These are phyloP conservation scores for Hygrocybe coccinea DNA, from an alignment of 768 basidiomycete species.

Conservation along the genomic window DNA sequence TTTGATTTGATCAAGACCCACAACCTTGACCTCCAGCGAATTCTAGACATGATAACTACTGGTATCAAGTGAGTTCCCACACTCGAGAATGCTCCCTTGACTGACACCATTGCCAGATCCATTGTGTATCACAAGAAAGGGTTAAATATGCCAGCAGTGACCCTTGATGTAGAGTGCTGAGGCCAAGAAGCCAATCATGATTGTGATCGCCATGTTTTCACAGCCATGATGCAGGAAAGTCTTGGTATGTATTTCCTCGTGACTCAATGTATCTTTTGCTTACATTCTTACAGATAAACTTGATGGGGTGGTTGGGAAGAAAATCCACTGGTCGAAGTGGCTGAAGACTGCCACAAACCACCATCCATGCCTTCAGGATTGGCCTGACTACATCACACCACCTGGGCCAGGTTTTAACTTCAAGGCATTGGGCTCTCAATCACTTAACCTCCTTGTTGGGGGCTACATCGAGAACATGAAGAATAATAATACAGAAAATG, in stretches of 20 bases:
- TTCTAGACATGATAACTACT: not conserved
- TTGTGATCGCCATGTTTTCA: not conserved
- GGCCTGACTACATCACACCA: not conserved
- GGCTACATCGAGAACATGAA: not conserved
- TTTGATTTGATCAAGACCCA: not conserved
- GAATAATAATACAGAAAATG: not conserved
- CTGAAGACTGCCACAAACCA: not conserved
- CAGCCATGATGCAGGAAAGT: not conserved
- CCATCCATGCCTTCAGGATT: not conserved
- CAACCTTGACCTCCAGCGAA: not conserved
- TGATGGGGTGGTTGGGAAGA: not conserved
- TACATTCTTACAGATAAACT: not conserved
- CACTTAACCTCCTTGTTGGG: not conserved
- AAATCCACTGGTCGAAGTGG: not conserved
- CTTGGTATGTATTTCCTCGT: not conserved
- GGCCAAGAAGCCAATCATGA: not conserved
- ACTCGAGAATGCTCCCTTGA: not conserved
- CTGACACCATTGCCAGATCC: not conserved
- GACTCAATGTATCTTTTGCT: not conserved
- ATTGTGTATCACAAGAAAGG: not conserved
- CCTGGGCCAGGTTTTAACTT: constrained; percentile 1
- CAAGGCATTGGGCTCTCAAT: not conserved
- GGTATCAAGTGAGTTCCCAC: not conserved
- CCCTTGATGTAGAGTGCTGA: not conserved
- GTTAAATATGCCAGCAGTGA: not conserved